Evolutionary conservation across 768 basidiomycete species (phyloP).

Genomic region (Kondoa subrosea): DNA sequence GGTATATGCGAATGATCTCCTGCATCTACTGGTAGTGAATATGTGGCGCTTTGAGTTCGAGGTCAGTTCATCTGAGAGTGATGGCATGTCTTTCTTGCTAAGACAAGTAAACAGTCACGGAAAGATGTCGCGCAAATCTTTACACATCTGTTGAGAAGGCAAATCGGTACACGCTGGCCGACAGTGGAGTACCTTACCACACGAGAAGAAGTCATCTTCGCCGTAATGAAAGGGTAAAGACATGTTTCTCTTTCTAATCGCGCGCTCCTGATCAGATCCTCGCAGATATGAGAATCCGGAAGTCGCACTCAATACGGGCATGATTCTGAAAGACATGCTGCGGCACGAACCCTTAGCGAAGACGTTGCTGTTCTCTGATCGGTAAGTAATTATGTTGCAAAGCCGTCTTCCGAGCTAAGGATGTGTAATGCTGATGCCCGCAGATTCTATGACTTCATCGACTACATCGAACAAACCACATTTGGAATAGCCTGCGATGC

Average conservation of each 20-base stretch:
- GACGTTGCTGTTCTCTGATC: slow-evolving; percentile 76
- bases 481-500: slow-evolving; percentile 98
- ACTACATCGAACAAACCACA: slow-evolving; percentile 91
- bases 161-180: slow-evolving; percentile 86
- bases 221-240: slow-evolving; percentile 52
- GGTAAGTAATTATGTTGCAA: too few species aligned
- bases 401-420: too few species aligned
- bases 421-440: slow-evolving; percentile 4
- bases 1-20: slow-evolving; percentile 75
- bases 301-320: slow-evolving; percentile 88
- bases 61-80: slow-evolving; percentile 39
- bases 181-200: slow-evolving; percentile 80
- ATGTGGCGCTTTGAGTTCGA: slow-evolving; percentile 86
- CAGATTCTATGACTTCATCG: slow-evolving; percentile 91
- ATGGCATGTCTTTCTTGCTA: too few species aligned
- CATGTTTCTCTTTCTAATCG: background rate
- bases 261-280: background rate
- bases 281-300: slow-evolving; percentile 80
- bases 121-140: slow-evolving; percentile 39
- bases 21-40: slow-evolving; percentile 61
- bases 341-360: slow-evolving; percentile 78
- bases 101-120: too few species aligned
- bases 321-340: slow-evolving; percentile 94
- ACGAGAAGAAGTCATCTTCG: slow-evolving; percentile 58
- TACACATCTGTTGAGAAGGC: slow-evolving; percentile 43